These are phyloP conservation scores for Spergularia azorica DNA, from an alignment of 179 eudicot species.

Conservation along the genomic window DNA sequence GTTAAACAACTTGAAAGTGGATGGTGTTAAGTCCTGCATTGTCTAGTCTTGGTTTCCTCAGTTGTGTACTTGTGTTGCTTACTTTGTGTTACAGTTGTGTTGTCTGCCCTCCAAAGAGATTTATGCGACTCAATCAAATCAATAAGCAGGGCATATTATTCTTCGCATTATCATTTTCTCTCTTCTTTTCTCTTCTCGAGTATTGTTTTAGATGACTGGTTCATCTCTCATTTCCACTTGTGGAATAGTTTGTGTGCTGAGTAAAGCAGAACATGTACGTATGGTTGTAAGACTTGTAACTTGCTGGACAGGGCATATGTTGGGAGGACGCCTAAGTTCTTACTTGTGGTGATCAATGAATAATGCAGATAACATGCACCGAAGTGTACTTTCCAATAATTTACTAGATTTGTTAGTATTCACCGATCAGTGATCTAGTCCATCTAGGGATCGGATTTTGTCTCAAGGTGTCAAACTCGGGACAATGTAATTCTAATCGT, in stretches of 20 bases:
- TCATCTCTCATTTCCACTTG: not conserved
- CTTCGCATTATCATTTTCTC: not conserved
- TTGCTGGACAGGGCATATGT: not conserved
- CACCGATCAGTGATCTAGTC: too few relatives aligned
- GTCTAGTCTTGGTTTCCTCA: not conserved
- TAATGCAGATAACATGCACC: too few relatives aligned
- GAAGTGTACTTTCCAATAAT: too few relatives aligned
- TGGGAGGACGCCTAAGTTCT: too few relatives aligned
- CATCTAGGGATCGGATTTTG: too few relatives aligned
- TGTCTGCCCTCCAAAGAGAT: slow-evolving; percentile 14
- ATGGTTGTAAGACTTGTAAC: not conserved
- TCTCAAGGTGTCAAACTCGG: too few relatives aligned
- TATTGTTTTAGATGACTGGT: not conserved
- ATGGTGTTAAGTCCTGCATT: not conserved
- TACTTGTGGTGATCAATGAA: too few relatives aligned
- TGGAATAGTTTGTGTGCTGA: not conserved
- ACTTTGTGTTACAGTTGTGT: not conserved
- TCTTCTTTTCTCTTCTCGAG: not conserved
- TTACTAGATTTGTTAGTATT: too few relatives aligned
- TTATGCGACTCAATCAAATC: not conserved
- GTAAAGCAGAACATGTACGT: not conserved
- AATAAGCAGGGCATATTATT: slow-evolving; percentile 2
- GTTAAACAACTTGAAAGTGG: too few relatives aligned
- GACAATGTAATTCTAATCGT: too few relatives aligned
- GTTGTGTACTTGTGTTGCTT: slow-evolving; percentile 5